Evolutionary conservation across 2,329 filamentous ascomycete genomes (phyloP).

Genomic region (Neoascochyta sp.): DNA sequence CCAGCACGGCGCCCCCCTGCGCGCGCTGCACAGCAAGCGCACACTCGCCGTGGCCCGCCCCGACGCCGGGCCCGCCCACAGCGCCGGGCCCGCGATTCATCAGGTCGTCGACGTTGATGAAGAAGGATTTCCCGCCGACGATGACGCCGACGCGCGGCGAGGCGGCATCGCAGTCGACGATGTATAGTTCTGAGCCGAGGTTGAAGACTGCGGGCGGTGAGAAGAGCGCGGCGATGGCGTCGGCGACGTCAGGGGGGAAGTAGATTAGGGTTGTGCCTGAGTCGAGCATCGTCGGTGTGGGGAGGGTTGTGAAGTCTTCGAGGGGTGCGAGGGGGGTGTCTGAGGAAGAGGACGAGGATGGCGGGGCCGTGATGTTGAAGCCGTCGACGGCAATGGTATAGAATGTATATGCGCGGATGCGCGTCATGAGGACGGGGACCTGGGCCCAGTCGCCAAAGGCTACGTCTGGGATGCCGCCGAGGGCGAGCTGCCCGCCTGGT

Average conservation of each 20-base stretch:
- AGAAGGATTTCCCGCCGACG: slow-evolving; percentile 14
- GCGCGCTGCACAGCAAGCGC: slow-evolving; percentile 16
- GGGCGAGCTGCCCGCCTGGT: slow-evolving; percentile 27
- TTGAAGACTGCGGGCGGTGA: slow-evolving; percentile 15
- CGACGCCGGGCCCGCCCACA: slow-evolving; percentile 6
- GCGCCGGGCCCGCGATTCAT: slow-evolving; percentile 12
- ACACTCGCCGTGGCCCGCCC: slow-evolving; percentile 6
- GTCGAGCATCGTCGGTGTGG: slow-evolving; percentile 21
- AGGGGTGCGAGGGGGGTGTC: neutral
- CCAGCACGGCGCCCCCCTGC: slow-evolving; percentile 29
- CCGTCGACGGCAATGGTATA: slow-evolving; percentile 26
- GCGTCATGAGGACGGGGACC: slow-evolving; percentile 14
- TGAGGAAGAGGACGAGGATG: neutral
- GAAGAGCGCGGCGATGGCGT: slow-evolving; percentile 19
- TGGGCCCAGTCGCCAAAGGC: slow-evolving; percentile 10
- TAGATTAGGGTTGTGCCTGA: slow-evolving; percentile 24
- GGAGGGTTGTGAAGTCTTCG: neutral
- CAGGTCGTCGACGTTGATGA: slow-evolving; percentile 14
- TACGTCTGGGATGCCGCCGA: slow-evolving; percentile 27
- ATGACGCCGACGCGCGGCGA: slow-evolving; percentile 19
- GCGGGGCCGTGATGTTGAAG: slow-evolving; percentile 15
- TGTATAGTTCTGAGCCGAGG: slow-evolving; percentile 6
- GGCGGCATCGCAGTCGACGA: slow-evolving; percentile 13
- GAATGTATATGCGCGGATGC: slow-evolving; percentile 16
- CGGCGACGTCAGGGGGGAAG: slow-evolving; percentile 15